These are phyloP conservation scores for Microthlaspi erraticum DNA, from an alignment of 345 rosid species.

Conservation along the genomic window DNA sequence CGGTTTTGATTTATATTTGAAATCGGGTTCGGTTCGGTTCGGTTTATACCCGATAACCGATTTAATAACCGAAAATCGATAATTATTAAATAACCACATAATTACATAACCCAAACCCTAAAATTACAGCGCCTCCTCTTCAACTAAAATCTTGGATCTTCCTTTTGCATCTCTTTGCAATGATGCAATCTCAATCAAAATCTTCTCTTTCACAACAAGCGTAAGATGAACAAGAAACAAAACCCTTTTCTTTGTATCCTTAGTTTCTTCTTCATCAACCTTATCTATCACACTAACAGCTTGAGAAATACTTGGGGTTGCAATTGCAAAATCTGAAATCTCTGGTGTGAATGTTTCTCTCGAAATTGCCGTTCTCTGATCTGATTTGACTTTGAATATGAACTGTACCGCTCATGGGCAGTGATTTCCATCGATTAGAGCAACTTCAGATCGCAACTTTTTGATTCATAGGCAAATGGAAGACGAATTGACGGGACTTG, in stretches of 20 bases:
- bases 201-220: conserved; percentile 88
- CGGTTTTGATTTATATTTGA: no score
- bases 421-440: conserved; percentile 79
- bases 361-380: conserved; percentile 34
- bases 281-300: conserved; percentile 62
- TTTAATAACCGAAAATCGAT: no score
- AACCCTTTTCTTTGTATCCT: conserved; percentile 44
- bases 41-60: no score
- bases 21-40: no score
- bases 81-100: no score
- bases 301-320: conserved; percentile 79
- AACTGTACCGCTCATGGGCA: conserved; percentile 94
- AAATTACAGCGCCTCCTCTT: no score
- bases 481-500: conserved; percentile 58
- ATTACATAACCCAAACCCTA: no score
- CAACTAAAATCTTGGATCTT: conserved; percentile 42
- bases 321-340: conserved; percentile 76
- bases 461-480: conserved; percentile 52
- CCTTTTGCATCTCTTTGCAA: conserved; percentile 60
- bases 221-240: conserved; percentile 89
- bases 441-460: conserved; percentile 57
- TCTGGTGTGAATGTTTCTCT: conserved; percentile 81
- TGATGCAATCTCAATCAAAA: conserved; percentile 67
- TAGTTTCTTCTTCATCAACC: conserved; percentile 49
- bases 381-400: conserved; percentile 68